Conservation (phyloP, 75 land plant species). For the Cupressus sempervirens region DNA sequence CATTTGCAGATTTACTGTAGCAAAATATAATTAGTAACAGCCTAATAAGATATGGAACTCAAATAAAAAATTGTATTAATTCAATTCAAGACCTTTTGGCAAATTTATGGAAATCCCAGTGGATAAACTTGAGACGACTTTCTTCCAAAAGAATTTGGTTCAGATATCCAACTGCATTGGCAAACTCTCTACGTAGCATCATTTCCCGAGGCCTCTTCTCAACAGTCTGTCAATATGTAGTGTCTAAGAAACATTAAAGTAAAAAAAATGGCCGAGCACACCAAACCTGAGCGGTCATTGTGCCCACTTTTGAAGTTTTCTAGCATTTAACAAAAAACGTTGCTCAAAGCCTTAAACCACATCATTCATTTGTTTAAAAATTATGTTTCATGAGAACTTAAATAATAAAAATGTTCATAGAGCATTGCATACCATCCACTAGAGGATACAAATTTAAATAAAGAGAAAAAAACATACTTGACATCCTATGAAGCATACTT, state of each 20-base stretch:
- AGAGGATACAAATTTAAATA: not conserved
- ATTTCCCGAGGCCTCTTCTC: conserved; percentile 99
- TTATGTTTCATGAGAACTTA: not conserved
- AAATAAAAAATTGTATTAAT: not conserved
- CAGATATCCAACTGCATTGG: conserved; percentile 90
- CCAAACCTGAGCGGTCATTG: not conserved
- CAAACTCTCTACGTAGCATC: conserved; percentile 96
- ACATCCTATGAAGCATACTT: conserved; percentile 3
- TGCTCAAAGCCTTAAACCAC: not conserved
- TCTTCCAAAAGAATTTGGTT: conserved; percentile 87
- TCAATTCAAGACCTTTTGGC: conserved; percentile 73
- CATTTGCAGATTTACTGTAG: conserved; percentile 95
- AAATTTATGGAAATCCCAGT: conserved; percentile 99
- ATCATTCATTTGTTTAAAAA: not conserved
- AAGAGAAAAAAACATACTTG: not conserved
- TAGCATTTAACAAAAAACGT: not conserved
- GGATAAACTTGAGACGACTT: conserved; percentile 82
- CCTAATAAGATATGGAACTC: not conserved
- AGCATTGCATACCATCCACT: not conserved
- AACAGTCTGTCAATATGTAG: conserved; percentile 64
- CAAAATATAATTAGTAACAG: conserved; percentile 10
- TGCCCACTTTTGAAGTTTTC: not conserved
- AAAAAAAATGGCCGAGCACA: not conserved
- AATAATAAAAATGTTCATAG: not conserved
- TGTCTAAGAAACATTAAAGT: not conserved